A percentile compares a stretch with the other conserved stretches of the same genome.
Evolutionary conservation across 495 filamentous ascomycete genomes (phyloP).

Genomic region (Penicillium arizonense): DNA sequence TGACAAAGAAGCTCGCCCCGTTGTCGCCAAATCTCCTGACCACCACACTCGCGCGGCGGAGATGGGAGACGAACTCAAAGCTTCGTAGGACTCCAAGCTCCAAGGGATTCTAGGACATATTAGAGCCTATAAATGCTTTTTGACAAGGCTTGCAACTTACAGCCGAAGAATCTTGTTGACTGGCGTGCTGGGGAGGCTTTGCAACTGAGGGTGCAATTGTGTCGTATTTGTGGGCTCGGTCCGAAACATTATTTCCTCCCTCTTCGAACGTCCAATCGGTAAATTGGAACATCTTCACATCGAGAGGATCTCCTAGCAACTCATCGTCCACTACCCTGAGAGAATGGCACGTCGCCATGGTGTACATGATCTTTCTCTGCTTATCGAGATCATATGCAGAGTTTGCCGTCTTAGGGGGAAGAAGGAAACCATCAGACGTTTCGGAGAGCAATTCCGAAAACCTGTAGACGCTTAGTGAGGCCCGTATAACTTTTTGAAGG

Average conservation of each 20-base stretch:
- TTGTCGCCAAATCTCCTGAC: conserved; percentile 80
- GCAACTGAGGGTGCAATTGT: conserved; percentile 79
- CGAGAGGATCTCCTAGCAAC: conserved; percentile 88
- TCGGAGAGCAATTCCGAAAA: conserved; percentile 62
- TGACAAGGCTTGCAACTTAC: conserved; percentile 13
- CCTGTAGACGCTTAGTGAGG: conserved; percentile 23
- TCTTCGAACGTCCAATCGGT: conserved; percentile 93
- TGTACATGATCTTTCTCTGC: conserved; percentile 73
- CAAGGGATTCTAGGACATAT: conserved; percentile 39
- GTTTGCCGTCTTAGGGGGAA: conserved; percentile 41
- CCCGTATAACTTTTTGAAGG: background rate
- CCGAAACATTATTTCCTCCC: conserved; percentile 52
- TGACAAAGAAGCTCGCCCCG: conserved; percentile 84
- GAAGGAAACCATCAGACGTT: conserved; percentile 50
- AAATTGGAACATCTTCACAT: conserved; percentile 99
- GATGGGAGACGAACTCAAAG: conserved; percentile 97
- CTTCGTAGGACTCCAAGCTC: conserved; percentile 84
- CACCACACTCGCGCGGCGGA: conserved; percentile 89
- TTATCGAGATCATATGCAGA: conserved; percentile 58
- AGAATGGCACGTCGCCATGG: conserved; percentile 98
- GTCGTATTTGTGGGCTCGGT: conserved; percentile 57
- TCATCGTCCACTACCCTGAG: conserved; percentile 83
- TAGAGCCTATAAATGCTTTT: background rate
- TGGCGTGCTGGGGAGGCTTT: conserved; percentile 53
- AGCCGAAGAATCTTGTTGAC: conserved; percentile 20